phyloP scores from a whole-genome alignment of 208 protist species.

The Crithidia expoeki region DNA sequence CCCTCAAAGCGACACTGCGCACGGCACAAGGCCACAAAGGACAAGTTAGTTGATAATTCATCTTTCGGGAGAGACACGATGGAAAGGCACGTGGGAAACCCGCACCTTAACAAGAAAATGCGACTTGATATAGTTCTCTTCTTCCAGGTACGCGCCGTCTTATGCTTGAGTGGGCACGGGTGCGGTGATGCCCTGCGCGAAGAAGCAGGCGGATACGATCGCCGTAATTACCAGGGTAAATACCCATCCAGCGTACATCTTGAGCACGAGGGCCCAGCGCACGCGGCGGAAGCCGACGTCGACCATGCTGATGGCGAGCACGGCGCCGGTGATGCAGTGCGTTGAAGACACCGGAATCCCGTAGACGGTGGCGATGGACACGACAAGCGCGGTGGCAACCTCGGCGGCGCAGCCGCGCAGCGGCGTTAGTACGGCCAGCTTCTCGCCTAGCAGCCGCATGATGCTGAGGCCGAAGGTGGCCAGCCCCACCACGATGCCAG shows the following conservation, averaged over 20 bases:
- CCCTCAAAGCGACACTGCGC: too few species aligned
- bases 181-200: conserved; percentile 74
- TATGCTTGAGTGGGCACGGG: too few species aligned
- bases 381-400: conserved; percentile 69
- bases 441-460: conserved; percentile 75
- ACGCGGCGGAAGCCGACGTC: conserved; percentile 67
- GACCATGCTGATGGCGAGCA: conserved; percentile 82
- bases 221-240: conserved; percentile 66
- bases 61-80: too few species aligned
- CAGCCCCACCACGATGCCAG: conserved; percentile 70
- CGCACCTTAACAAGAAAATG: too few species aligned
- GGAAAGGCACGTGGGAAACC: too few species aligned
- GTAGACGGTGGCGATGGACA: conserved; percentile 79
- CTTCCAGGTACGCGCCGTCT: too few species aligned
- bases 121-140: too few species aligned
- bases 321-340: conserved; percentile 88
- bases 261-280: conserved; percentile 72
- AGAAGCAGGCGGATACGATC: conserved; percentile 69
- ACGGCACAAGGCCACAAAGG: too few species aligned
- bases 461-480: conserved; percentile 74
- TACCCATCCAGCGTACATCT: conserved; percentile 81
- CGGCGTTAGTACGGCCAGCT: conserved; percentile 81
- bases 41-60: too few species aligned
- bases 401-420: conserved; percentile 75
- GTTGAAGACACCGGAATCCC: conserved; percentile 90